Evolutionary conservation across 2,329 filamentous ascomycete species (phyloP).

Genomic region (Venturia pyrina): DNA sequence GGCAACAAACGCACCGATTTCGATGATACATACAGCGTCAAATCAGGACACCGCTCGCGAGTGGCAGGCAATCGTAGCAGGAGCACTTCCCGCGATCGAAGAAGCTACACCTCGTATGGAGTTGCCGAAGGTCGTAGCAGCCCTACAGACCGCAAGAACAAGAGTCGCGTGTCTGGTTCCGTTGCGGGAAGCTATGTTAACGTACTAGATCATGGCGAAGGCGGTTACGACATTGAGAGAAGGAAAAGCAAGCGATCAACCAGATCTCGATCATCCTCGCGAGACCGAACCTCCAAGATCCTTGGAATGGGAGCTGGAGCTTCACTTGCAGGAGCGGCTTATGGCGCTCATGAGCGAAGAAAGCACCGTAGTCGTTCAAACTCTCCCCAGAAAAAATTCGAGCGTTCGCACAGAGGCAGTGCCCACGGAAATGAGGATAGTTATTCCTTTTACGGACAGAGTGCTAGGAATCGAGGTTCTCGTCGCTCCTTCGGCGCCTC

Average conservation of each 20-base stretch:
- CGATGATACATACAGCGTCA: constrained; percentile 50
- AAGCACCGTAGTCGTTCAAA: constrained; percentile 24
- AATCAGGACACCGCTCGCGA: constrained; percentile 36
- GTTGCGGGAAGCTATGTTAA: neutral
- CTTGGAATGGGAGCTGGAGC: constrained; percentile 17
- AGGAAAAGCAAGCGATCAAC: constrained; percentile 11
- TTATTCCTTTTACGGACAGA: constrained; percentile 6
- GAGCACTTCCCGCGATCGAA: constrained; percentile 20
- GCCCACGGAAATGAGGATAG: constrained; percentile 23
- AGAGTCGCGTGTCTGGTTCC: neutral
- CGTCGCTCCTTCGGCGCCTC: neutral
- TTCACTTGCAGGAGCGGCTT: constrained; percentile 28
- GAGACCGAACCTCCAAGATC: constrained; percentile 23
- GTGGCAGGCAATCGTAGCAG: constrained; percentile 23
- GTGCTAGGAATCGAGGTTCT: constrained; percentile 4
- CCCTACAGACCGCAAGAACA: neutral
- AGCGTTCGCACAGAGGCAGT: constrained; percentile 22
- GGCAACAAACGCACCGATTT: constrained; percentile 41
- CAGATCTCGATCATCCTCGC: constrained; percentile 34
- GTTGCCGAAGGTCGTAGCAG: constrained; percentile 7
- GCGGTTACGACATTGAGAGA: constrained; percentile 15
- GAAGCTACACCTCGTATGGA: constrained; percentile 6
- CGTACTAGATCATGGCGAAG: constrained; percentile 6
- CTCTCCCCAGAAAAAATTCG: constrained; percentile 24
- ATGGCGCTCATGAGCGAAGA: constrained; percentile 29